Evolutionary conservation across 1,139 yeast species (phyloP).

Genomic region (Geotrichum fermentans): DNA sequence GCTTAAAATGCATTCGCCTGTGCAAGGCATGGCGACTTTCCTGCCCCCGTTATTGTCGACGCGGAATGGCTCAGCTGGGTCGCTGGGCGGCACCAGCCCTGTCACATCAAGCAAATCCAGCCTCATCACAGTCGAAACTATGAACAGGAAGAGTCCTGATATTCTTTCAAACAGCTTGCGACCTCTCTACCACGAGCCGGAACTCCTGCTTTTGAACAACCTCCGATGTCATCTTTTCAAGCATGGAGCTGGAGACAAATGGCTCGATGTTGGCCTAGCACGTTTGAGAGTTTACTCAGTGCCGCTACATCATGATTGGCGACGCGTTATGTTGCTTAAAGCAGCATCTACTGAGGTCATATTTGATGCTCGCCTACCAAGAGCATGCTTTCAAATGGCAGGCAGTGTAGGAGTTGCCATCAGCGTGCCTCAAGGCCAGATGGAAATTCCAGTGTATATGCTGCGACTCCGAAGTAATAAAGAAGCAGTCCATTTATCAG

Average conservation of each 20-base stretch:
- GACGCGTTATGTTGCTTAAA: conserved; percentile 11
- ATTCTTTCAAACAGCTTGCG: too few relatives aligned
- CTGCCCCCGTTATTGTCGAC: conserved; percentile 13
- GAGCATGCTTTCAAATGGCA: conserved; percentile 25
- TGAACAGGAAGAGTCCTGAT: not conserved
- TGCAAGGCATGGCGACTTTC: conserved; percentile 3
- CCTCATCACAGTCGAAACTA: not conserved
- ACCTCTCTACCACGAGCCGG: conserved; percentile 22
- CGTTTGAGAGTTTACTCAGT: conserved; percentile 29
- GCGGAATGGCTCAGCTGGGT: conserved; percentile 1
- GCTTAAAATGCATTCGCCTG: not conserved
- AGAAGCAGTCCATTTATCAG: conserved; percentile 30
- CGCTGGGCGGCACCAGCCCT: not conserved
- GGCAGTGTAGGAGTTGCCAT: conserved; percentile 30
- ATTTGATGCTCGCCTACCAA: conserved; percentile 23
- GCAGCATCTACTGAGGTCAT: conserved; percentile 18
- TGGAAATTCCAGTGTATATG: conserved; percentile 28
- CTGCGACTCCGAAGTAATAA: conserved; percentile 33
- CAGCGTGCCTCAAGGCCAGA: conserved; percentile 24
- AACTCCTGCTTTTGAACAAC: conserved; percentile 28
- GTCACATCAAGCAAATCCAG: not conserved
- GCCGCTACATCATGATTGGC: conserved; percentile 10
- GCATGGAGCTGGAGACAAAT: conserved; percentile 23
- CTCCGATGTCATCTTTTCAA: conserved; percentile 27
- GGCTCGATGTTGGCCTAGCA: conserved; percentile 25